Conservation (phyloP, 1,284 basidiomycete genomes). For the Papiliotrema fonsecae region DNA sequence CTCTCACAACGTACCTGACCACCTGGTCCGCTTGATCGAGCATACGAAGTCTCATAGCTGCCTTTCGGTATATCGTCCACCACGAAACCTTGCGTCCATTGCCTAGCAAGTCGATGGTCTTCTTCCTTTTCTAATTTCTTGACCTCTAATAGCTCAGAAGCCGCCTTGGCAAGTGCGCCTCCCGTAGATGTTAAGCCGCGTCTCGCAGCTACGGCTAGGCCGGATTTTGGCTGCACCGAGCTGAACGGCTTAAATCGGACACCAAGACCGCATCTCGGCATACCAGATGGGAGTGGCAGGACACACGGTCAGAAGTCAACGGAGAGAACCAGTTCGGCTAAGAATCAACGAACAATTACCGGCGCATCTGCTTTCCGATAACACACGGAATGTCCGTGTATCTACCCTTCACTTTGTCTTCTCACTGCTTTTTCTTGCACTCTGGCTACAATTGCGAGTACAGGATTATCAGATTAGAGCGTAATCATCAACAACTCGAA, state of each 20-base stretch:
- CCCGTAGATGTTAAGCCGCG: no score
- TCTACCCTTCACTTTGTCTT: not conserved
- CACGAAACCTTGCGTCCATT: constrained; percentile 34
- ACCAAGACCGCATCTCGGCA: not conserved
- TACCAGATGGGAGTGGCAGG: not conserved
- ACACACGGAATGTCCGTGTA: no score
- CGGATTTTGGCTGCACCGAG: no score
- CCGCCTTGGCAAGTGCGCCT: constrained; percentile 5
- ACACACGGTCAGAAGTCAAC: not conserved
- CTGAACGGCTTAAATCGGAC: no score
- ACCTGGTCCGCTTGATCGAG: constrained; percentile 43
- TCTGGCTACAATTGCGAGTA: not conserved
- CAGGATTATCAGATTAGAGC: not conserved
- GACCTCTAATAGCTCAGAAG: constrained; percentile 12
- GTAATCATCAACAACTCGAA: not conserved
- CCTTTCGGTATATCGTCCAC: constrained; percentile 39
- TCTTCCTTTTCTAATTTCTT: constrained; percentile 9
- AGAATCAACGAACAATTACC: not conserved
- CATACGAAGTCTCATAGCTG: constrained; percentile 31
- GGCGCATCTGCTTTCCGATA: not conserved
- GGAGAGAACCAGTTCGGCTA: not conserved
- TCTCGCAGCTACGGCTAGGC: no score
- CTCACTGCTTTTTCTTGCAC: not conserved
- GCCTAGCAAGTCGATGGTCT: constrained; percentile 26
- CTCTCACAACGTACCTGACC: constrained; percentile 34